Base-by-base conservation (phyloP, 139 green algal genomes). In the Diplosphaera chodatii region DNA sequence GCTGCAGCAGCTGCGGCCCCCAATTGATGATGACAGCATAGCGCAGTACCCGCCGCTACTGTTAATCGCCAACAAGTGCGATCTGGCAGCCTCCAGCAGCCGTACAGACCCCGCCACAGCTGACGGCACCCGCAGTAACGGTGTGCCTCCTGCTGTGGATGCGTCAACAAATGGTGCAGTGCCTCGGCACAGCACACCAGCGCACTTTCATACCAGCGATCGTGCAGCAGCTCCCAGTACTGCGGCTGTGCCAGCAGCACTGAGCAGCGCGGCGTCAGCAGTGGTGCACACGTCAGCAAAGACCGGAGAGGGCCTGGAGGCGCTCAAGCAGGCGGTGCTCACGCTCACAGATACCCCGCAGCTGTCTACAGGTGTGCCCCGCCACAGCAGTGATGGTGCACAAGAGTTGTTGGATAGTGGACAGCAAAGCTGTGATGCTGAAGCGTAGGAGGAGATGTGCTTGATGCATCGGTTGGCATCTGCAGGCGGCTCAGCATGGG, bases 11-110 rank as follows among this genome's bases (percentile, higher is more conserved):
- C 67, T 74, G 4, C 67, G 63, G 75, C 40, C 63, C 32, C 21
- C 32, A 25, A 34, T 21, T 10, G 10, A 10, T 10, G 10, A 48
- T 48, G 37, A 10, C 37, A 48, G 37, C 37, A 10, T 10, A 48
- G 37, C 6, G 37, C 37, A 48, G 37, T 10, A 48, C 37, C 32
- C 81, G 1, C 72, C 80, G 23, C 69, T 82, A 2, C 70, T 98
- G 32, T 83, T 98, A 48, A 90, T 96, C 18, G 75, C 85, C 21
- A 98, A 98, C 83, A 98, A 98, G 76, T 72, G 62, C 4, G 94
- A 98, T 78, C 80, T 93, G 25, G 74, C 75, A 31, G 73, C 62
- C 23, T 31, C 20, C 18, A 28, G 1, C 10, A 15, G 2, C 37
- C 63, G 34, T 23, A 21, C 21, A 28, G 33, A 71, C 37, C 8